phyloP scores from a whole-genome alignment of 2,329 filamentous ascomycete genomes.

The Phyllosticta paracitricarpa region DNA sequence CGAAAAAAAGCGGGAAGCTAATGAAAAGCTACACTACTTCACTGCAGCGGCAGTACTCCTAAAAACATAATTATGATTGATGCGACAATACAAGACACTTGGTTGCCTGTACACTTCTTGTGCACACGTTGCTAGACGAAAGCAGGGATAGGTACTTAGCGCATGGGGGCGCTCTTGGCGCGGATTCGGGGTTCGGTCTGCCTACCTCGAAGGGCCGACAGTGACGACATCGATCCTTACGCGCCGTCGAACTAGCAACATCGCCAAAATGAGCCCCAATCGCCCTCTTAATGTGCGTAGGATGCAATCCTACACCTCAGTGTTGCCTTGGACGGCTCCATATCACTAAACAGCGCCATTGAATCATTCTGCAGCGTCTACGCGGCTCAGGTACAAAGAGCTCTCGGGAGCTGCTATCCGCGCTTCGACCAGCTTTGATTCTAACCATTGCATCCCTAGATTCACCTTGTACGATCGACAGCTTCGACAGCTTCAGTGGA shows the following conservation, averaged over 20 bases:
- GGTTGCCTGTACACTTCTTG: background rate
- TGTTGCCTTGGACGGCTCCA: background rate
- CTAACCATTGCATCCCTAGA: background rate
- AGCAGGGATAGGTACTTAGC: background rate
- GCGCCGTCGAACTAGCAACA: constrained; percentile 3
- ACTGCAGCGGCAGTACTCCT: background rate
- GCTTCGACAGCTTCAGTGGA: background rate
- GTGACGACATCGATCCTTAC: constrained; percentile 3
- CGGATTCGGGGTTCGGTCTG: background rate
- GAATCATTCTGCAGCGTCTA: background rate
- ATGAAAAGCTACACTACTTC: background rate
- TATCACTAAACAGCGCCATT: background rate
- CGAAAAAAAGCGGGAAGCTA: background rate
- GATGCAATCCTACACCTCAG: background rate
- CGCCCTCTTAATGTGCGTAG: background rate
- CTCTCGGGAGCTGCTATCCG: background rate
- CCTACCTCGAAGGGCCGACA: background rate
- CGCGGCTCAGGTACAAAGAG: background rate
- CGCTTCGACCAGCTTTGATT: background rate
- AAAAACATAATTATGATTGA: background rate
- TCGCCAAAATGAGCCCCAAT: background rate
- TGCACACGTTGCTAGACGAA: background rate
- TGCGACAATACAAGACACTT: background rate
- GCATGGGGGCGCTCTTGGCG: background rate
- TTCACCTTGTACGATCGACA: background rate